These are phyloP conservation scores for Gautieria morchelliformis DNA, from an alignment of 768 basidiomycete species.

Conservation along the genomic window DNA sequence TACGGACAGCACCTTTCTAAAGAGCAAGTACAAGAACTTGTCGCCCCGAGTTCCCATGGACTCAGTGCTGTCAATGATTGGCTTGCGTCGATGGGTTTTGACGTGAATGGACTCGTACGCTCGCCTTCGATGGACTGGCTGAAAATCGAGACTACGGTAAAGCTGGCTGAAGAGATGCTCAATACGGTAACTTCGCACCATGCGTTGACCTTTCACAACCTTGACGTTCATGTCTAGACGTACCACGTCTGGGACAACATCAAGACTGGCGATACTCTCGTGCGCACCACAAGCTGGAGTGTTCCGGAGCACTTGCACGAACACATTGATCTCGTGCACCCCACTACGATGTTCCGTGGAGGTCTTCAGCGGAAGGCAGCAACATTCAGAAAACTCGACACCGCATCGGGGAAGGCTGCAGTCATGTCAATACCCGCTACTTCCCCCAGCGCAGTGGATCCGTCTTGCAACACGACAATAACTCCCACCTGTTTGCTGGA, in stretches of 20 bases:
- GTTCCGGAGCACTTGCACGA: slow-evolving; percentile 48
- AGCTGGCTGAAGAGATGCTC: slow-evolving; percentile 60
- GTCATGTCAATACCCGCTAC: neutral
- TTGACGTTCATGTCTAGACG: slow-evolving; percentile 28
- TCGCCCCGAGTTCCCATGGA: slow-evolving; percentile 2
- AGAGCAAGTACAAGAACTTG: slow-evolving; percentile 11
- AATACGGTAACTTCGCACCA: slow-evolving; percentile 40
- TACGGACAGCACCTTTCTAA: slow-evolving; percentile 12
- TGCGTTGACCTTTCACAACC: neutral
- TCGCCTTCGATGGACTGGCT: slow-evolving; percentile 68
- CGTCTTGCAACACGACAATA: slow-evolving; percentile 23
- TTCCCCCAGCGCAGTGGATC: neutral
- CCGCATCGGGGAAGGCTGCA: neutral
- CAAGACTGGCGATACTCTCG: slow-evolving; percentile 39
- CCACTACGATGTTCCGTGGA: slow-evolving; percentile 59
- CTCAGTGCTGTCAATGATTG: slow-evolving; percentile 8
- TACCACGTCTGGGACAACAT: slow-evolving; percentile 55
- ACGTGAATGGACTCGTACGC: slow-evolving; percentile 35
- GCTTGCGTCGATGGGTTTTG: slow-evolving; percentile 43
- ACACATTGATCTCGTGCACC: slow-evolving; percentile 61
- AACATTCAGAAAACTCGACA: slow-evolving; percentile 1
- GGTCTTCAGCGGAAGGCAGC: neutral
- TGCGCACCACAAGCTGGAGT: slow-evolving; percentile 63
- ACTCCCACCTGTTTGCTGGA: slow-evolving; percentile 24
- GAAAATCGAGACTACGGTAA: slow-evolving; percentile 45